Base-by-base conservation (phyloP, 345 rosid genomes). In the Salix exigua region DNA sequence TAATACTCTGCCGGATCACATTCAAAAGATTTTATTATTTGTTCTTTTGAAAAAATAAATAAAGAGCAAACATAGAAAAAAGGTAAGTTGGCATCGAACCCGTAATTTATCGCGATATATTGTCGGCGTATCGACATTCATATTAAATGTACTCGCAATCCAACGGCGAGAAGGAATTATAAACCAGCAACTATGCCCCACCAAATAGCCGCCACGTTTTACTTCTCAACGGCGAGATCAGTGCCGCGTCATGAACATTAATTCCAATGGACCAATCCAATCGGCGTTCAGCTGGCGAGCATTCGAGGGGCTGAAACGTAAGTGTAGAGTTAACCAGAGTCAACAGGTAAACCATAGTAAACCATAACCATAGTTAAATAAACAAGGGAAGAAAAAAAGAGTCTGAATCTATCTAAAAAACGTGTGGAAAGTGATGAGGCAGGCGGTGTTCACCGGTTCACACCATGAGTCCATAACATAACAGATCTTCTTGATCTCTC, bases 81-180 rank as follows among this genome's bases (percentile, higher is more conserved):
- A 53, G 9, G 11, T 53, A 19, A 18, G 23, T 2, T 53, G 2
- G 23, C 3, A 19, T 53, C 25, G 60, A 19, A 55, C 16, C 19
- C 35, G 35, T 48, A 80, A 72, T 64, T 70, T 78, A 65, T 71
- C 86, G 85, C 85, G 88, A 87, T 62, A 85, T 67, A 77, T 81
- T 88, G 92, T 87, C 90, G 92, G 92, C 83, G 87, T 35, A 70
- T 68, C 78, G 72, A 65, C 51, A 25, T 12, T 40, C 8, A 18
- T 25, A 67, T 25, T 67, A 23, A 73, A 70, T n/a, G 66, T 25
- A 10, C 61, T 71, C 80, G 73, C n/a, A 33, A 33, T 33, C 37
- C 7, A 35, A 35, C 37, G 37, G 37, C 37, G 37, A 35, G 37
- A 35, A 35, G 37, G 37, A 35, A 35, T 35, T 35, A 35, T 35